Evolutionary conservation across 371 early-diverging fungal genomes (phyloP), one percentile per base, ranked within the genome.

Genomic region (Chytridium lagenaria): DNA sequence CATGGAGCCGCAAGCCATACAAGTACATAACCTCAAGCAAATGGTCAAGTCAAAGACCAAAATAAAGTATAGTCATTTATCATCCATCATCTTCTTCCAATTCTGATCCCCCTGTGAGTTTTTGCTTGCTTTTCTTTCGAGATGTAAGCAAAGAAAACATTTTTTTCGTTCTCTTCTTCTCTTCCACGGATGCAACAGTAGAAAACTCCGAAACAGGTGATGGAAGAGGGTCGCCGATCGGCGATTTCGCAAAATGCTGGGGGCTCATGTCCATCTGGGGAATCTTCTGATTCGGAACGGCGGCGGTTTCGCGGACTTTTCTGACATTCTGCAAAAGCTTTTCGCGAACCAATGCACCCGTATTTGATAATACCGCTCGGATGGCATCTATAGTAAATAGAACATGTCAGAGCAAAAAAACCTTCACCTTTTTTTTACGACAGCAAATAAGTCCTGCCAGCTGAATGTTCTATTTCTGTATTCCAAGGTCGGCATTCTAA

Each of bases 391-490:
- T 1, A 19, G 26, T 15, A 39, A 50, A 26, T 40, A 61, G 16
- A 51, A 49, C 5, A n/a, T 10, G 66, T 26, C 57, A 68, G 40
- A 19, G 19, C 5, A 34, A 64, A 50, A 19, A 33, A 40, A 81
- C 82, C 90, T 84, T n/a, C n/a, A n/a, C n/a, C n/a, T n/a, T n/a
- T 81, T 87, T 66, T 91, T 91, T 28, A 93, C 81, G 1, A 82
- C 85, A 28, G 85, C 84, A 37, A 89, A 69, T 50, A 93, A 80
- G 50, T 93, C 92, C 34, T 84, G 84, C 85, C 88, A 88, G 7
- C 91, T 88, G 92, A 92, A 93, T 1, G 92, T 91, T 72, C 84
- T 89, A 75, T 92, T 92, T 23, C 88, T 79, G 71, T 91, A 92
- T 77, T 92, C 92, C 1, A 93, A 71, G 1, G 89, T 90, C 1